A percentile compares a stretch with the other conserved stretches of the same genome.
phyloP scores from a whole-genome alignment of 257 asterid genomes.

The Ophiorrhiza pumila region DNA sequence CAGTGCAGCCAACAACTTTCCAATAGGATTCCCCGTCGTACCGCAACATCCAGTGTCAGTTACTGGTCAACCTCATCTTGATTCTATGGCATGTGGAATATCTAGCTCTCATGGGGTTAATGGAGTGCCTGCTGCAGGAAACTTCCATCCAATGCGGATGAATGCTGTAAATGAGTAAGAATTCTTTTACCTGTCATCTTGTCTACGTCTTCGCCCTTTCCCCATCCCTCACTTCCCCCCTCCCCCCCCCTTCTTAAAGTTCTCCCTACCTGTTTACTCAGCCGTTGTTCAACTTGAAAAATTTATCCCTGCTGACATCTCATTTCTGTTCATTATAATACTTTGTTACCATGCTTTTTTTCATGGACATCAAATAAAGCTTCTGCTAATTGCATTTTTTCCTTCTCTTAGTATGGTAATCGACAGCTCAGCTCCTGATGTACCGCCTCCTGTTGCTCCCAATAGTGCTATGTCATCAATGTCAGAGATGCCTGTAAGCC shows the following conservation, averaged over 20 bases:
- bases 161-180: constrained; percentile 80
- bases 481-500: constrained; percentile 87
- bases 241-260: background rate
- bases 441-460: constrained; percentile 56
- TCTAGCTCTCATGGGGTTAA: constrained; percentile 75
- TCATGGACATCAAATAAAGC: background rate
- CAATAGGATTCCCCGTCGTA: constrained; percentile 88
- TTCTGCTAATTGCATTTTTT: constrained; percentile 7
- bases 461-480: constrained; percentile 64
- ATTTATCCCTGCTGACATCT: background rate
- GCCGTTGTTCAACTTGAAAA: background rate
- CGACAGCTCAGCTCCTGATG: constrained; percentile 48
- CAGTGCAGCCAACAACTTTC: constrained; percentile 92
- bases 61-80: constrained; percentile 76
- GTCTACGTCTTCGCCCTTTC: too few relatives aligned
- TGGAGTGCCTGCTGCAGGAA: constrained; percentile 81
- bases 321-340: background rate
- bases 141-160: constrained; percentile 83
- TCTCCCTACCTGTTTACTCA: background rate
- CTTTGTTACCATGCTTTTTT: background rate
- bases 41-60: constrained; percentile 66
- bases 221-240: background rate
- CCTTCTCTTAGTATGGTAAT: constrained; percentile 61
- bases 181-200: constrained; percentile 16
- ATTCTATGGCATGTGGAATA: constrained; percentile 63